Percentiles rank a stretch among this genome's conserved stretches.
phyloP scores from a whole-genome alignment of 345 rosid genomes.

The Eutrema heterophyllum region DNA sequence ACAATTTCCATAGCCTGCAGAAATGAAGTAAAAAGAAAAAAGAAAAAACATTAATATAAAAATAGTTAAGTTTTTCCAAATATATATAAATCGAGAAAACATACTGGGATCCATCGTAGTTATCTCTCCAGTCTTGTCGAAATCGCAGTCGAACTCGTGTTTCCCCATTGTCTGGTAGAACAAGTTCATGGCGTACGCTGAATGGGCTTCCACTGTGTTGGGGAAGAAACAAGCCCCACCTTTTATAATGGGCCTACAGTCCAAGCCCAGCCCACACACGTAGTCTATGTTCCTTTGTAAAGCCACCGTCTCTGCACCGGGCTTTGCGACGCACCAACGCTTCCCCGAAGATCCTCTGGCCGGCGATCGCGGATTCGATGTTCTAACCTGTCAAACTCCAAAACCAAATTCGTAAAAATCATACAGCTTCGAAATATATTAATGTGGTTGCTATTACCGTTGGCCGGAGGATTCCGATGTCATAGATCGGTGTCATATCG shows the following conservation, averaged over 20 bases:
- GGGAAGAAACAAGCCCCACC: conserved; percentile 56
- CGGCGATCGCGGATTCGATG: conserved; percentile 36
- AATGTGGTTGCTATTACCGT: conserved; percentile 47
- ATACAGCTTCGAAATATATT: neutral
- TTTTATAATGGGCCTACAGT: conserved; percentile 49
- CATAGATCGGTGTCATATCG: conserved; percentile 64
- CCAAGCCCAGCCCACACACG: conserved; percentile 53
- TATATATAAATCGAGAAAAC: neutral
- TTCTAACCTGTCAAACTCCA: conserved; percentile 39
- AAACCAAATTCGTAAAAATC: neutral
- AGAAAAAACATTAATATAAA: neutral
- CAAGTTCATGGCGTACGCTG: conserved; percentile 64
- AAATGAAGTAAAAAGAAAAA: neutral
- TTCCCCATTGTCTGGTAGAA: conserved; percentile 57
- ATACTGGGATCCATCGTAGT: conserved; percentile 52
- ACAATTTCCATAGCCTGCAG: conserved; percentile 30
- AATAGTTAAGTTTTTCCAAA: neutral
- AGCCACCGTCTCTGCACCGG: conserved; percentile 43
- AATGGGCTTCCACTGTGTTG: conserved; percentile 60
- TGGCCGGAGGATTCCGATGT: conserved; percentile 65
- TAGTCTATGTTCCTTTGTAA: conserved; percentile 69
- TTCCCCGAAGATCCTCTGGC: conserved; percentile 5
- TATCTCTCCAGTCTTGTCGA: conserved; percentile 48
- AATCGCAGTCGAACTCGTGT: conserved; percentile 51
- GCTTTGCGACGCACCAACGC: conserved; percentile 52